A percentile compares a stretch with the other conserved stretches of the same genome.
phyloP scores from a whole-genome alignment of 805 yeast species.

The Candida boidinii region DNA sequence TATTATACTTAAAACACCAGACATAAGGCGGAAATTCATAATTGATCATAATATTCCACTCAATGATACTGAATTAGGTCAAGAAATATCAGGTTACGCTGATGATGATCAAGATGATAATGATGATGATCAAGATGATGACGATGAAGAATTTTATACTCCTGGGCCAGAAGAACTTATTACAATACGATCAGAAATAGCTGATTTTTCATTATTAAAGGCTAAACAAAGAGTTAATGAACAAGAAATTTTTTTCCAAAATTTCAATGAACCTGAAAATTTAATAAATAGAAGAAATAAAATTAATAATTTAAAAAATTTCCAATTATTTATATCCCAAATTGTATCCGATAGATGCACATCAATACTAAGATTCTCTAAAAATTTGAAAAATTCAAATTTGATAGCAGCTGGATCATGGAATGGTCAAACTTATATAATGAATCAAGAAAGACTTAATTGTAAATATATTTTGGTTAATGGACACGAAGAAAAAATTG shows the following conservation, averaged over 20 bases:
- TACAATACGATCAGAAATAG: conserved; percentile 41
- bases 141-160: conserved; percentile 77
- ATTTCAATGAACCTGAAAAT: conserved; percentile 23
- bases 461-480: conserved; percentile 15
- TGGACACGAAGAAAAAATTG: conserved; percentile 59
- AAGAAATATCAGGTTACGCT: conserved; percentile 2
- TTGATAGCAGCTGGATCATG: conserved; percentile 67
- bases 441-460: conserved; percentile 33
- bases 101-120: conserved; percentile 6
- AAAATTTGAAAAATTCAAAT: conserved; percentile 16
- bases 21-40: conserved; percentile 9
- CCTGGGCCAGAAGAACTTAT: conserved; percentile 57
- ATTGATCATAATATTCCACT: too few species aligned
- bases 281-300: conserved; percentile 39
- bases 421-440: conserved; percentile 61
- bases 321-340: conserved; percentile 59
- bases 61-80: conserved; percentile 4
- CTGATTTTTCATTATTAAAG: conserved; percentile 38
- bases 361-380: conserved; percentile 44
- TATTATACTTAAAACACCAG: conserved; percentile 28
- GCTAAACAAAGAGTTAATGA: conserved; percentile 33
- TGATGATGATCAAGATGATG: conserved; percentile 34
- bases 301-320: conserved; percentile 22
- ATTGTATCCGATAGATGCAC: conserved; percentile 62
- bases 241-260: conserved; percentile 26